A percentile compares a stretch with the other conserved stretches of the same genome.
Evolutionary conservation across 768 basidiomycete genomes (phyloP).

Genomic region (Boletus tylopilopsis): DNA sequence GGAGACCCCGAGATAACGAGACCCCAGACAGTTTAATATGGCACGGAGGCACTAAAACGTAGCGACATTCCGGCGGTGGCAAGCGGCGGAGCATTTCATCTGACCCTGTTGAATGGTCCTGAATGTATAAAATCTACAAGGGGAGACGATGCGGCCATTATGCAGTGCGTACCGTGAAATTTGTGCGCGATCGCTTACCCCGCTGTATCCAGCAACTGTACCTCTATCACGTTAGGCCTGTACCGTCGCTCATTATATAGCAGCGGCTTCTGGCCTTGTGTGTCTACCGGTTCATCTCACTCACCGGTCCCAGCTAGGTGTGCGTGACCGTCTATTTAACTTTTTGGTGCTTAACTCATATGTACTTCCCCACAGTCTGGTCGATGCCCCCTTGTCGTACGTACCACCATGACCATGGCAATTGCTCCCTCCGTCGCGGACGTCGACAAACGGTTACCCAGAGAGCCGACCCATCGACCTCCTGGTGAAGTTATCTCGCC

Average conservation of each 20-base stretch:
- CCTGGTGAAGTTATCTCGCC: conserved; percentile 56
- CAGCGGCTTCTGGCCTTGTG: background rate
- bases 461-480: conserved; percentile 40
- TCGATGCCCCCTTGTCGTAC: conserved; percentile 23
- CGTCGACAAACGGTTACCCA: conserved; percentile 43
- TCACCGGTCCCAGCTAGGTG: conserved; percentile 13
- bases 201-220: conserved; percentile 1
- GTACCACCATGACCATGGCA: conserved; percentile 20
- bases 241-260: conserved; percentile 16
- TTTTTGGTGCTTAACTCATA: background rate
- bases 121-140: conserved; percentile 16
- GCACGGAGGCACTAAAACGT: conserved; percentile 4
- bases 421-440: conserved; percentile 33
- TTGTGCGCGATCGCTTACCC: conserved; percentile 21
- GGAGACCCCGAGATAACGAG: conserved; percentile 21
- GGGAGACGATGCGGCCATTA: conserved; percentile 17
- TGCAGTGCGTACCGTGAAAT: conserved; percentile 16
- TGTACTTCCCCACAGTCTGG: conserved; percentile 12
- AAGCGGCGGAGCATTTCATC: conserved; percentile 14
- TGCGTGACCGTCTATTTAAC: conserved; percentile 18
- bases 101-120: conserved; percentile 20
- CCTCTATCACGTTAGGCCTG: conserved; percentile 5
- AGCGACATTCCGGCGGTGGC: conserved; percentile 8
- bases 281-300: conserved; percentile 6
- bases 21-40: conserved; percentile 20